Base-by-base conservation (phyloP, 768 basidiomycete species). In the Amanita polypyramis region DNA sequence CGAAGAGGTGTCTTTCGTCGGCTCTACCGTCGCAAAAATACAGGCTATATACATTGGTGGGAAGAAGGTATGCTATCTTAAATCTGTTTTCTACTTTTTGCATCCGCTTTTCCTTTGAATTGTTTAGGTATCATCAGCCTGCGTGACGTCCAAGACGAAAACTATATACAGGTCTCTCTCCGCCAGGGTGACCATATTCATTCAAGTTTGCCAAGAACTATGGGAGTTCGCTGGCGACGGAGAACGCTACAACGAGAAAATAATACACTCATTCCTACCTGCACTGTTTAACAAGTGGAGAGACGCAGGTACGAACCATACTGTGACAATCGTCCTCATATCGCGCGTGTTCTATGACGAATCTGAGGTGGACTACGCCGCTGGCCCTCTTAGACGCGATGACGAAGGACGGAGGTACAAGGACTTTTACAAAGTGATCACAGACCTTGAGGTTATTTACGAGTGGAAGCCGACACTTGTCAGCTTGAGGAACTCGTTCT, bases 191-290 rank as follows among this genome's bases (percentile, higher is more conserved):
- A 96, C 89, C 15, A 84, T 98, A 48, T 95, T 96, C 62, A 91
- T 99, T 41, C 94, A 97, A 70, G 86, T 99, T 12, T 95, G 92
- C 61, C 79, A 83, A 41, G 96, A 98, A 60, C 78, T 96, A 47
- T 98, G 91, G 90, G 89, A 96, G 57, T 98, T 98, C 59, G 78
- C 93, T 19, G 92, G 89, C 30, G 96, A 98, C 52, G 96, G 96
- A 19, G 93, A 96, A 62, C 79, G 94, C 4, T 92, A 85, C 65
- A 85, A 90, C 60, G 96, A 98, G 62, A 98, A 98, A 67, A 87
- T 95, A n/a, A 85, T 95, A 2, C 93, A 97, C 60, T 90, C 93
- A 2, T 97, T 97, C 68, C 77, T 99, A 6, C 93, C 95, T 1
- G 77, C 85, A 11, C 75, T 98, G 3, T 93, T 97, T 56, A 63